Evolutionary conservation across 345 rosid species (phyloP).

Genomic region (Litchi chinensis): DNA sequence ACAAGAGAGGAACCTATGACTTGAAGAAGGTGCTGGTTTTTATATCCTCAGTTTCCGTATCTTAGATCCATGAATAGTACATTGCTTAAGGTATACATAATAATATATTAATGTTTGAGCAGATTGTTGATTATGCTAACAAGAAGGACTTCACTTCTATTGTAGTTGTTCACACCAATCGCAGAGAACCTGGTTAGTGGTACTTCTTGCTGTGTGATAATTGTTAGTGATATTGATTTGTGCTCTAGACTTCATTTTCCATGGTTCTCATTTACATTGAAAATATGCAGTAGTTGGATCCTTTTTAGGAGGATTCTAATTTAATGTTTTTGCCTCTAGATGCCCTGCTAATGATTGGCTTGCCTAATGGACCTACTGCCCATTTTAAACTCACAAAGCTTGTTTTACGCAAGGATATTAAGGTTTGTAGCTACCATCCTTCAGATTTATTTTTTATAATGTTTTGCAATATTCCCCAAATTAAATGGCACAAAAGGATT

Average conservation of each 20-base stretch:
- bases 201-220: not conserved
- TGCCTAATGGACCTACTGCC: constrained; percentile 97
- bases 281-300: not conserved
- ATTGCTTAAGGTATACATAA: not conserved
- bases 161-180: constrained; percentile 79
- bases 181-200: constrained; percentile 88
- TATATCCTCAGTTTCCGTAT: constrained; percentile 4
- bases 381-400: constrained; percentile 89
- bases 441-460: not conserved
- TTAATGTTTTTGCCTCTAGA: constrained; percentile 43
- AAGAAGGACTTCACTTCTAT: constrained; percentile 79
- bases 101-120: constrained; percentile 20
- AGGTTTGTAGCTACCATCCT: constrained; percentile 43
- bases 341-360: constrained; percentile 75
- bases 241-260: too few relatives aligned
- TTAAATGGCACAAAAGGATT: not conserved
- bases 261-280: too few relatives aligned
- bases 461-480: not conserved
- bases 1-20: constrained; percentile 87
- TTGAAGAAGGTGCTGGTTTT: constrained; percentile 71
- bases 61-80: not conserved
- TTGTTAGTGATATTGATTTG: not conserved
- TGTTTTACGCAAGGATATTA: constrained; percentile 82
- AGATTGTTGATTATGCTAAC: constrained; percentile 90
- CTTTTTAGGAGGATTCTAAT: constrained; percentile 8